Evolutionary conservation across 129 eudicot species (phyloP), one percentile per base, ranked within the genome.

Genomic region (Gnaphalium uliginosum): DNA sequence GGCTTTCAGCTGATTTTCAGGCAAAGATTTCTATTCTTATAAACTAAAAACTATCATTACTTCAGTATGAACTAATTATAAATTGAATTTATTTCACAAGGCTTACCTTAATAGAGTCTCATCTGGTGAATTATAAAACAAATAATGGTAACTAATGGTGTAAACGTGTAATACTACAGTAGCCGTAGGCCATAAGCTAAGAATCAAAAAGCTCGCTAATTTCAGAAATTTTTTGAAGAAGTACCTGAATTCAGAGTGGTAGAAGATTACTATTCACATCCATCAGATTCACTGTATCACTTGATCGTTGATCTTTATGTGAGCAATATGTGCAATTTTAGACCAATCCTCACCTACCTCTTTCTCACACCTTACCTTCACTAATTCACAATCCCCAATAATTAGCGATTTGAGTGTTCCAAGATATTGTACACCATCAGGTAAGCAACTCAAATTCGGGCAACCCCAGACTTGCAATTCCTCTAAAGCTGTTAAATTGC

Each of bases 351-450:
- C 78, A 73, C 83, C 83, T 10, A 39, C 69, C 39, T 73, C 74
- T 79, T 79, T 79, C 68, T 79, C 83, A 79, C 83, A 79, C 74
- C 79, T 56, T 65, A 19, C 68, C 39, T 66, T 73, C 74, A 79
- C 68, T 27, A 79, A 43, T 48, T 79, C 74, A 79, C 83, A 66
- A 73, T 79, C 79, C 51, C 48, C 69, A 79, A 79, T 66, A 56
- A 79, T 62, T 78, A 79, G 50, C 41, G 74, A 72, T 58, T 79
- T 79, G 22, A 79, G 33, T 9, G 21, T 30, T 56, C 41, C 78
- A 73, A 73, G 74, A 73, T 66, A 73, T 46, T 54, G 74, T 58
- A 79, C 11, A 63, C 69, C 83, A 24, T 79, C 69, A 58, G 74
- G 83, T n/a, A 79, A 56, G 33, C 63, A 56, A 60, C 83, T 72